Evolutionary conservation across 371 early-diverging fungal genomes (phyloP).

Genomic region (Zopfochytrium polystomum): DNA sequence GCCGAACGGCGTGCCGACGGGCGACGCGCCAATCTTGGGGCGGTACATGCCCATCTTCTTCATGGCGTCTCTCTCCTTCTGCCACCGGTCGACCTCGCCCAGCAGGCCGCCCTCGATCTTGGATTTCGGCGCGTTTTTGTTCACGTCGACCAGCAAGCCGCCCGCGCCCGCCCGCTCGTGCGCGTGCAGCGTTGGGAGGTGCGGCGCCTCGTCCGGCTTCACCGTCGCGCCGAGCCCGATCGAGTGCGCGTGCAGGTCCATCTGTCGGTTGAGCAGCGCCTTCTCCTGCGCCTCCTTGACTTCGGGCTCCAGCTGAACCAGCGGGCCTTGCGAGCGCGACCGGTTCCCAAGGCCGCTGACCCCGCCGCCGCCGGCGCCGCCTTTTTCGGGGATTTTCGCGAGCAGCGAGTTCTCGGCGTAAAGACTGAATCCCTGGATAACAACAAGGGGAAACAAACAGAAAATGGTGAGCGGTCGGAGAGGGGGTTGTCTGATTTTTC

Average conservation of each 20-base stretch:
- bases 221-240: conserved; percentile 19
- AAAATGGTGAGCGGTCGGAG: too few species aligned
- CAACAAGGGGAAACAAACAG: conserved; percentile 6
- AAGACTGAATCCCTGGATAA: conserved; percentile 19
- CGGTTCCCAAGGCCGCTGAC: conserved; percentile 12
- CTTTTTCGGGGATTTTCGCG: conserved; percentile 34
- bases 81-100: conserved; percentile 44
- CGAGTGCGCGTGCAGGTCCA: conserved; percentile 11
- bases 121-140: conserved; percentile 22
- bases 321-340: conserved; percentile 20
- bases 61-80: conserved; percentile 40
- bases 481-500: too few species aligned
- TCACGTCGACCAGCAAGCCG: conserved; percentile 37
- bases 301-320: conserved; percentile 31
- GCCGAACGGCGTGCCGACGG: background rate
- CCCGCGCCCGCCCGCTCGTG: background rate
- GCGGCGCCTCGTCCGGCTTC: background rate
- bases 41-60: conserved; percentile 37
- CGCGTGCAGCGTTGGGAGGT: background rate
- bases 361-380: conserved; percentile 4
- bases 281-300: conserved; percentile 31
- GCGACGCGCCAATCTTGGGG: conserved; percentile 1
- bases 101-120: conserved; percentile 46
- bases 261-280: conserved; percentile 12
- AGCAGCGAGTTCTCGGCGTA: conserved; percentile 43